A percentile compares a stretch with the other conserved stretches of the same genome.
phyloP scores from a whole-genome alignment of 352 stramenopile species.

The Blastocystis sp. region DNA sequence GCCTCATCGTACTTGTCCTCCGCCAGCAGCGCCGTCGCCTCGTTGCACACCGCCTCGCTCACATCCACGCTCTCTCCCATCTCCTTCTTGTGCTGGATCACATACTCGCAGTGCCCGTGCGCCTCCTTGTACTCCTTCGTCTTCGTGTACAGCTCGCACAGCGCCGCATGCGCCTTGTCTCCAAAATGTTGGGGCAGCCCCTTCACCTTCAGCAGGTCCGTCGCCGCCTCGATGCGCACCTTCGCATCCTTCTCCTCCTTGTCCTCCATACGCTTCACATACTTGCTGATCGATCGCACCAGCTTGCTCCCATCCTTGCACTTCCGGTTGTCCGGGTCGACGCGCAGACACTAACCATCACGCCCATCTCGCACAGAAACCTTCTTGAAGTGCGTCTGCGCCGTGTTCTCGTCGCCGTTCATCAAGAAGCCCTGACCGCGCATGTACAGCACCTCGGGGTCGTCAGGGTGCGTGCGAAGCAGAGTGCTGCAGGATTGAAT shows the following conservation, averaged over 20 bases:
- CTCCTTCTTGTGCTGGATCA: conserved; percentile 13
- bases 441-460: conserved; percentile 27
- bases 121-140: conserved; percentile 27
- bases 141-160: conserved; percentile 17
- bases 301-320: conserved; percentile 63
- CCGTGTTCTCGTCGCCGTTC: conserved; percentile 32
- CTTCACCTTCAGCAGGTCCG: background rate
- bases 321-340: conserved; percentile 45
- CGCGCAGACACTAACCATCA: conserved; percentile 33
- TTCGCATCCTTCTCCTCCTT: background rate
- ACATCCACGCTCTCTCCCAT: conserved; percentile 10
- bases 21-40: conserved; percentile 74
- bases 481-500: background rate
- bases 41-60: background rate
- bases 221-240: conserved; percentile 6
- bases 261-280: conserved; percentile 38
- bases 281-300: conserved; percentile 10
- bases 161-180: background rate
- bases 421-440: conserved; percentile 47
- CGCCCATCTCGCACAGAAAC: conserved; percentile 10
- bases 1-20: conserved; percentile 81
- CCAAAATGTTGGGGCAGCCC: background rate
- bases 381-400: conserved; percentile 62
- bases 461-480: conserved; percentile 12
- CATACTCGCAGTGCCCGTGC: conserved; percentile 3